Evolutionary conservation across 2,329 filamentous ascomycete genomes (phyloP), one percentile per base, ranked within the genome.

Genomic region (Diplodia seriata): DNA sequence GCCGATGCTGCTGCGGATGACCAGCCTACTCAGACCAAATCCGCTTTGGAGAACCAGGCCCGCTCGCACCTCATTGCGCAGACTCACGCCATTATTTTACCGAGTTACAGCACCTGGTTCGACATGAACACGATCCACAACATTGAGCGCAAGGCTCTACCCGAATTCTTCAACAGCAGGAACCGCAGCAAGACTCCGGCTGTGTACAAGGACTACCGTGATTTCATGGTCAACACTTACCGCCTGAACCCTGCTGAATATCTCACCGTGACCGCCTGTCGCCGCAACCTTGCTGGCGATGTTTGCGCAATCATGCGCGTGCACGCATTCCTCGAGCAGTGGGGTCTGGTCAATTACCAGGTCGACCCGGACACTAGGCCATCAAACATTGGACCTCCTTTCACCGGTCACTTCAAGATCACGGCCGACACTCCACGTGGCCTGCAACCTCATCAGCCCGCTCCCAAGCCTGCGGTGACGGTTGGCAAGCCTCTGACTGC

Each of bases 221-320:
- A 99, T 77, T 99, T 99, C 77, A 99, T 99, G 95, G 93, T 99
- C 83, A 99, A 99, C 83, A 98, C 95, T 15, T 99, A 99, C 81
- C 90, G 95, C 47, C 84, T 99, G 68, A 99, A 98, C 77, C 95
- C 95, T 5, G 87, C 93, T 66, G 95, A 99, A 79, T 99, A 99
- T 76, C 85, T 99, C 67, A 99, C 95, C 5, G 94, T 99, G 66
- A 99, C 95, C 12, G 95, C 95, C 62, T 99, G 95, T 78, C 87
- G 95, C 71, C 88, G 95, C 72, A 99, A 99, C 78, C 82, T 99
- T 76, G 95, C 95, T 26, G 95, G 95, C 71, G 95, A 99, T 80
- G 95, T 99, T 38, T 99, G 95, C 82, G 94, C 95, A 49, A 99
- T 99, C 74, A 99, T 99, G 95, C 90, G 95, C 71, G 94, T 99